Evolutionary conservation across 495 filamentous ascomycete species (phyloP).

Genomic region (Tuber magnatum): DNA sequence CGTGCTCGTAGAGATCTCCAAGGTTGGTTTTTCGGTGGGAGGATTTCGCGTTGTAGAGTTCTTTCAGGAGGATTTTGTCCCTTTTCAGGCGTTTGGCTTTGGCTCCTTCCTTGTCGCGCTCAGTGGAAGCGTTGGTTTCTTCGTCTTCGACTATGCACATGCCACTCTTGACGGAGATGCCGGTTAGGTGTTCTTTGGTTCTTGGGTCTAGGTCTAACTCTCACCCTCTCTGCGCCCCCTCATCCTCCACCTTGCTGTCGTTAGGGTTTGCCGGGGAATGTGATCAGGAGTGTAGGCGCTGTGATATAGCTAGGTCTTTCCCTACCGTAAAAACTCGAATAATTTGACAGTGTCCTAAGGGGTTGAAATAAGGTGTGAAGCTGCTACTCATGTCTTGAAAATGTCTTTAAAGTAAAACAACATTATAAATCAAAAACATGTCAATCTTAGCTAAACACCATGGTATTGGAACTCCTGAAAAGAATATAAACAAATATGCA

Average conservation of each 20-base stretch:
- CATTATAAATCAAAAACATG: no score
- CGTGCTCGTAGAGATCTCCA: slow-evolving; percentile 7
- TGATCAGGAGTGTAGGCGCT: slow-evolving; percentile 21
- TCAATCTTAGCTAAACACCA: no score
- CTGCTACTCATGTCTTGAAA: no score
- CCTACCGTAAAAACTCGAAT: no score
- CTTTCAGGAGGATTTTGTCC: neutral
- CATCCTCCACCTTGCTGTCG: neutral
- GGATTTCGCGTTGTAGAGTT: neutral
- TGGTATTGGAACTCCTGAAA: no score
- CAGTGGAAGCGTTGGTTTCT: no score
- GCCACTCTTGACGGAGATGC: neutral
- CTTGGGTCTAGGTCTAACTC: no score
- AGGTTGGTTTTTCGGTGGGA: neutral
- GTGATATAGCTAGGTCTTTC: slow-evolving; percentile 19
- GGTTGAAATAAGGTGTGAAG: no score
- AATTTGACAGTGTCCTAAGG: no score
- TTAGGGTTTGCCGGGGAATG: slow-evolving; percentile 5
- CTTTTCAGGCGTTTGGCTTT: neutral
- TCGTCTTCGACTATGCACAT: neutral
- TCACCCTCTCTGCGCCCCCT: neutral
- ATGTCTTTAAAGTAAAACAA: no score
- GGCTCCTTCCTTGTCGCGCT: no score
- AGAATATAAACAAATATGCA: no score
- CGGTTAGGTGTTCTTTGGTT: neutral